These are phyloP conservation scores for Pulveroboletus sp. DNA, from an alignment of 768 basidiomycete species.

Conservation along the genomic window DNA sequence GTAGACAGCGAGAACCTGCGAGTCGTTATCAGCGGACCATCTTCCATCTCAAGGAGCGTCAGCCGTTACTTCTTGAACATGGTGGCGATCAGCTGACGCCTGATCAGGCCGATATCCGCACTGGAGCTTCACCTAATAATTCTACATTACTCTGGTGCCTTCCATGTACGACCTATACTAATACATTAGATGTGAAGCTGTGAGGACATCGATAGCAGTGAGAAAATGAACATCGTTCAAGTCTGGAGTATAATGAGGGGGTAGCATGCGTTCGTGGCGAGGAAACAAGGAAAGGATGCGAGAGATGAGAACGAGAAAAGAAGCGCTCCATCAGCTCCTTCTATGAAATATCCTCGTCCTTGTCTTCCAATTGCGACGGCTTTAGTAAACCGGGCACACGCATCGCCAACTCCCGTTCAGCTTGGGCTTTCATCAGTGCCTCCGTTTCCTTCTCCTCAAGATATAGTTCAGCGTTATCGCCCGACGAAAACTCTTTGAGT, in stretches of 20 bases:
- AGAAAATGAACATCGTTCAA: constrained; percentile 31
- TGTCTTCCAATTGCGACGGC: constrained; percentile 91
- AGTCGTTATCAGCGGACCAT: constrained; percentile 7
- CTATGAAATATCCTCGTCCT: constrained; percentile 74
- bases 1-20: constrained; percentile 66
- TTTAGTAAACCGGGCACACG: constrained; percentile 98
- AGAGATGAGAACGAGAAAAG: constrained; percentile 21
- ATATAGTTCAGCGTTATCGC: constrained; percentile 88
- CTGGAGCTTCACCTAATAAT: constrained; percentile 17
- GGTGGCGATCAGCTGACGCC: constrained; percentile 26
- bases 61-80: constrained; percentile 75
- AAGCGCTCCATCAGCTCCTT: constrained; percentile 24
- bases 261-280: constrained; percentile 27
- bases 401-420: constrained; percentile 86
- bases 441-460: constrained; percentile 95
- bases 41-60: constrained; percentile 2
- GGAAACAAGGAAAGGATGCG: constrained; percentile 26
- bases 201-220: constrained; percentile 30
- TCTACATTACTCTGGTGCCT: constrained; percentile 29
- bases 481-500: constrained; percentile 93
- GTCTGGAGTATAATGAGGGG: constrained; percentile 17
- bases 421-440: constrained; percentile 69
- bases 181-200: constrained; percentile 37
- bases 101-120: constrained; percentile 8
- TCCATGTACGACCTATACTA: constrained; percentile 35